Percentiles rank a stretch among this genome's conserved stretches.
These are phyloP conservation scores for Cryomyces minteri DNA, from an alignment of 495 filamentous ascomycete species.

Conservation along the genomic window DNA sequence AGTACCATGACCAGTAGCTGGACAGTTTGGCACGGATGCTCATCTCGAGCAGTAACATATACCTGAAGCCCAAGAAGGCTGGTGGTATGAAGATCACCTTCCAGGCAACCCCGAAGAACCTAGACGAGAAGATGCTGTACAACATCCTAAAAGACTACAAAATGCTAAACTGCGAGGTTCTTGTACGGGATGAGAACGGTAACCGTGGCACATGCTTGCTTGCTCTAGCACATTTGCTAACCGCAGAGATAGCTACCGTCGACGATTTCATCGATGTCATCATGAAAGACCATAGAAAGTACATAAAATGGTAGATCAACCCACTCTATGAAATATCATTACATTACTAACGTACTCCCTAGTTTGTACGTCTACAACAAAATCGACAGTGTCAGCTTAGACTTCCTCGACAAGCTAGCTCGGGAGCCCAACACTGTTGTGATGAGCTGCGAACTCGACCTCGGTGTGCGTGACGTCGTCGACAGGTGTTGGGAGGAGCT, in stretches of 20 bases:
- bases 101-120: constrained; percentile 63
- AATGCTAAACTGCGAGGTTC: constrained; percentile 91
- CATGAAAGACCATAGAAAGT: constrained; percentile 97
- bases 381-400: constrained; percentile 86
- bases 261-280: constrained; percentile 99
- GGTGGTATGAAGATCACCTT: constrained; percentile 99
- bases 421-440: constrained; percentile 86
- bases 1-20: constrained; percentile 11
- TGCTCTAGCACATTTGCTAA: neutral
- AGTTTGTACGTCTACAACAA: constrained; percentile 99
- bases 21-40: neutral
- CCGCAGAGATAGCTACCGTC: constrained; percentile 45
- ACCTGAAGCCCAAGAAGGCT: constrained; percentile 92
- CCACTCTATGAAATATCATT: neutral
- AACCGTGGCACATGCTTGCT: neutral
- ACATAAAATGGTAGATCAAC: constrained; percentile 54
- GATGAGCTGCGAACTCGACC: constrained; percentile 94
- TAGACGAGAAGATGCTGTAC: constrained; percentile 95
- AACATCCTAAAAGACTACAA: constrained; percentile 97
- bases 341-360: constrained; percentile 2
- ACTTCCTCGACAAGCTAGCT: constrained; percentile 82
- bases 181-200: constrained; percentile 87
- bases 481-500: constrained; percentile 94
- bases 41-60: constrained; percentile 57
- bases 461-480: constrained; percentile 91